Conservation (phyloP, 495 filamentous ascomycete genomes). For the Aspergillus incahuasiensis region DNA sequence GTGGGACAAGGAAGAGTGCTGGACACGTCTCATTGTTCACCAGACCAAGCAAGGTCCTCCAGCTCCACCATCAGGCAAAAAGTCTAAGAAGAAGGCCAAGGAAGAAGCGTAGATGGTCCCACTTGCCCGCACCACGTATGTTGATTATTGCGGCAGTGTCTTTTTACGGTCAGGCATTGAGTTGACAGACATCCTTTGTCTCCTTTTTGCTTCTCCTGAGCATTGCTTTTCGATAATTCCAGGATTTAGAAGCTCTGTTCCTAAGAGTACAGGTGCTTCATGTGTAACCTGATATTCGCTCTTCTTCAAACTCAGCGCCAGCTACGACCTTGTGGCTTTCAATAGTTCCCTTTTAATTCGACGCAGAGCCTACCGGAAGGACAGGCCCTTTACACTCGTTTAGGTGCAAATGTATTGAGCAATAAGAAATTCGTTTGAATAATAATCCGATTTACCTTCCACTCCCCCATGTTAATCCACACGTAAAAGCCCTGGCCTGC, state of each 20-base stretch:
- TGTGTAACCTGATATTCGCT: slow-evolving; percentile 17
- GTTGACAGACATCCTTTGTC: slow-evolving; percentile 3
- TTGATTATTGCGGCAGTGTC: neutral
- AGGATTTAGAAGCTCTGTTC: slow-evolving; percentile 29
- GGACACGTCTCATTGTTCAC: slow-evolving; percentile 73
- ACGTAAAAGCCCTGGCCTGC: no score
- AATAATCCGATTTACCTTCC: neutral
- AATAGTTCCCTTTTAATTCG: slow-evolving; percentile 3
- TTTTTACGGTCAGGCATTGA: neutral
- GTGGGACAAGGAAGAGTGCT: slow-evolving; percentile 87
- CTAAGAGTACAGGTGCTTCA: slow-evolving; percentile 23
- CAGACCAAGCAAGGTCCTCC: slow-evolving; percentile 63
- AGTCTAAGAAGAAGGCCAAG: slow-evolving; percentile 66
- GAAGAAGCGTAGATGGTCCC: slow-evolving; percentile 32
- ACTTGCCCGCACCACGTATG: neutral
- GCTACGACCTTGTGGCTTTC: neutral
- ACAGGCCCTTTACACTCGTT: slow-evolving; percentile 5
- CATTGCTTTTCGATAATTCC: slow-evolving; percentile 17
- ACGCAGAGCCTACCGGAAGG: neutral
- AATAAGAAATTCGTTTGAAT: neutral
- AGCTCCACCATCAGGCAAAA: slow-evolving; percentile 47
- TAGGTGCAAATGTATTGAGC: slow-evolving; percentile 1
- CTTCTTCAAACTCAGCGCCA: neutral
- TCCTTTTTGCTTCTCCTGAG: slow-evolving; percentile 14
- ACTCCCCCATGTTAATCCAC: no score